Conservation (phyloP, 2,329 filamentous ascomycete genomes). For the Fusarium torulosum region DNA sequence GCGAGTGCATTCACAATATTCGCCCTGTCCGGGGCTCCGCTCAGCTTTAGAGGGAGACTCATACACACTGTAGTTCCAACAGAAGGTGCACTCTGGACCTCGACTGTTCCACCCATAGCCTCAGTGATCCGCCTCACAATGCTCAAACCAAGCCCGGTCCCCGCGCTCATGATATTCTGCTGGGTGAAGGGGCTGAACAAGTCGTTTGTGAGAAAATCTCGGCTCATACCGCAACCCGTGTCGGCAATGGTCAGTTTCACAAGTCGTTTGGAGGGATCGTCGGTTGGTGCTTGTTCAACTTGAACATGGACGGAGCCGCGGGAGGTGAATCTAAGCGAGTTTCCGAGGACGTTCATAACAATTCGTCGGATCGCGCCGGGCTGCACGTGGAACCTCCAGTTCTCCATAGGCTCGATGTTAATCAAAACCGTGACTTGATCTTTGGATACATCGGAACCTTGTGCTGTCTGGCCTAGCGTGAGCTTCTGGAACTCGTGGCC, state of each 20-base stretch:
- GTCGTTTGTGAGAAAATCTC: not conserved
- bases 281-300: not conserved
- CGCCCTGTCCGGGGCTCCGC: too few relatives aligned
- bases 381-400: not conserved
- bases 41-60: not conserved
- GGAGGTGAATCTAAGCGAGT: not conserved
- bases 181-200: constrained; percentile 7
- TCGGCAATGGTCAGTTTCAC: not conserved
- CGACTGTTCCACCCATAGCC: not conserved
- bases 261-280: not conserved
- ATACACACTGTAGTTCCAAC: not conserved
- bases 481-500: constrained; percentile 9
- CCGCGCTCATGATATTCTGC: not conserved
- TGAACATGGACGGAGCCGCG: not conserved
- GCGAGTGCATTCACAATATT: not conserved
- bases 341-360: not conserved
- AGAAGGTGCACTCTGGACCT: not conserved
- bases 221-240: constrained; percentile 2
- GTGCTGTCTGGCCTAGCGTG: not conserved
- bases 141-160: not conserved
- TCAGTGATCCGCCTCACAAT: not conserved
- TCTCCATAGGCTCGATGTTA: not conserved
- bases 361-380: not conserved
- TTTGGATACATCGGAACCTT: rapidly evolving
- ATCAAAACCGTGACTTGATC: not conserved